These are phyloP conservation scores for Trichosporon sp. DNA, from an alignment of 1,284 basidiomycete species.

Conservation along the genomic window DNA sequence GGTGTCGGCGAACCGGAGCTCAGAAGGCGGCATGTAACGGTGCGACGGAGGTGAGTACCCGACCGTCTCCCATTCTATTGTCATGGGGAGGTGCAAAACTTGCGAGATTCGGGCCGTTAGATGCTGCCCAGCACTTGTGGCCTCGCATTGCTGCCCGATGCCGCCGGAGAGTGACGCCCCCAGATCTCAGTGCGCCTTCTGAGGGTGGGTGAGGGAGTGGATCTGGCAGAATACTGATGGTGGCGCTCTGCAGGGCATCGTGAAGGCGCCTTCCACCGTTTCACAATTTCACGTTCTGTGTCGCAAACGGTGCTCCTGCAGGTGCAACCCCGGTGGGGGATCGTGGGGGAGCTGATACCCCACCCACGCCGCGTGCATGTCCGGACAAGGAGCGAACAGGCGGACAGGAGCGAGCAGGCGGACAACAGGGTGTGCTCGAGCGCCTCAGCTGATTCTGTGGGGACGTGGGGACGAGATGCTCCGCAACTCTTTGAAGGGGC, in stretches of 20 bases:
- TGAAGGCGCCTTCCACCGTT: neutral
- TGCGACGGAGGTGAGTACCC: neutral
- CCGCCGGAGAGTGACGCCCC: too few relatives aligned
- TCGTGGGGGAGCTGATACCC: too few relatives aligned
- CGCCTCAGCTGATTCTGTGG: constrained; percentile 4
- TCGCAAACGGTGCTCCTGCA: too few relatives aligned
- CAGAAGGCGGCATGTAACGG: neutral
- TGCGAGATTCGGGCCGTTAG: neutral
- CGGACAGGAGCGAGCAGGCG: neutral
- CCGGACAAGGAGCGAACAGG: neutral
- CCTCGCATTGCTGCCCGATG: too few relatives aligned
- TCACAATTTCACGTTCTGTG: too few relatives aligned
- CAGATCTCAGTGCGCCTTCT: neutral
- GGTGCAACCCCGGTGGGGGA: too few relatives aligned
- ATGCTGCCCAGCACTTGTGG: neutral
- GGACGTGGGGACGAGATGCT: neutral
- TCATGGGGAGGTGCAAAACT: neutral
- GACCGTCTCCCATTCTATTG: neutral
- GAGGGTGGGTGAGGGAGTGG: neutral
- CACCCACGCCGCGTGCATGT: neutral
- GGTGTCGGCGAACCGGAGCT: neutral
- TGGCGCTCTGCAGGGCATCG: neutral
- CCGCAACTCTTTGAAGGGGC: neutral
- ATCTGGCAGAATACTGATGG: neutral
- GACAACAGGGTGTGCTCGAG: neutral